Evolutionary conservation across 176 grass and related monocot species (phyloP), one percentile per base, ranked within the genome.

Genomic region (Calamus simplicifolius): DNA sequence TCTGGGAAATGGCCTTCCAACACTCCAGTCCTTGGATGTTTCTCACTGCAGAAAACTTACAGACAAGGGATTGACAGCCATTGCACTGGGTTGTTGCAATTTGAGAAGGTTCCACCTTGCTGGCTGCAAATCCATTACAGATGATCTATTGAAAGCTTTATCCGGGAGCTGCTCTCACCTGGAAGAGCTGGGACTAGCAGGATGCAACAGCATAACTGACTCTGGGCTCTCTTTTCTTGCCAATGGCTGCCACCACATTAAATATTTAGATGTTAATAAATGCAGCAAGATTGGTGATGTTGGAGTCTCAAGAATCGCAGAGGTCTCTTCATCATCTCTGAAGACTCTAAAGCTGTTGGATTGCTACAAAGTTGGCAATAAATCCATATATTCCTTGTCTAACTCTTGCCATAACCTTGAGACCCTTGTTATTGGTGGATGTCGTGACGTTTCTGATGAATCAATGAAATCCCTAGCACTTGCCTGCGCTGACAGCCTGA

Each of bases 1-100:
- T 64, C 35, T 97, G 62, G 84, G 86, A 31, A 52, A 57, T 61
- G 65, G 81, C 48, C 31, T 97, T 49, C 27, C 31, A 59, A 82
- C 48, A 63, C 68, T 97, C 49, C 83, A 78, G 64, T 82, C 75
- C 38, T 52, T 91, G 54, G 87, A 91, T 69, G 72, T 91, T 62
- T 97, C 92, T 52, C 38, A 72, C 15, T 97, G 87, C 75, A 82
- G 56, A 88, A 91, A 88, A 64, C 61, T 91, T 71, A 91, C 72
- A 52, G 87, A 97, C 54, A 88, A 70, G 68, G 87, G 92, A 63
- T 75, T 91, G 38, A 63, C 30, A 43, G 78, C 63, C 2, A 54
- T 88, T 77, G 72, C 67, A 43, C 68, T 79, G 16, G 81, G 83
- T 23, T 97, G 81, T 74, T 58, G 16, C 65, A 85, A 68, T 69